Conservation (phyloP, 495 filamentous ascomycete species). For the Chlorociboria aeruginascens region DNA sequence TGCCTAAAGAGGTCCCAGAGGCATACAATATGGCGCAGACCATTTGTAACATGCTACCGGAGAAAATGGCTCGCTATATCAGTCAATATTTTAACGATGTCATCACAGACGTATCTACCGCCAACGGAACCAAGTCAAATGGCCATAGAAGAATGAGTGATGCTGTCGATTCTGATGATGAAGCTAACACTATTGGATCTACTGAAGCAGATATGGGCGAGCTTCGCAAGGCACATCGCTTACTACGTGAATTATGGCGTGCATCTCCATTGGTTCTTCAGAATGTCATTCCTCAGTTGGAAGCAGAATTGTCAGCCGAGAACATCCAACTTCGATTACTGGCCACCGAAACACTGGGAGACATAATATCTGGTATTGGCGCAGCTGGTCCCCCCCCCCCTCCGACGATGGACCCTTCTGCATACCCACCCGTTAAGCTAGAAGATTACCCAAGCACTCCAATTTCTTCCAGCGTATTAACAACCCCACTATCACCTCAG, state of each 20-base stretch:
- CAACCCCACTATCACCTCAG: constrained; percentile 67
- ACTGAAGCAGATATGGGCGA: constrained; percentile 79
- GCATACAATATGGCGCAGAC: constrained; percentile 95
- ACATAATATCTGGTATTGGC: constrained; percentile 85
- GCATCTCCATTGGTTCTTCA: constrained; percentile 79
- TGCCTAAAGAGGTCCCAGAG: constrained; percentile 73
- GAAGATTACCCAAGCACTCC: constrained; percentile 39
- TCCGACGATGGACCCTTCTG: constrained; percentile 60
- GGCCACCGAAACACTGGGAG: constrained; percentile 86
- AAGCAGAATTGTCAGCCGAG: constrained; percentile 84
- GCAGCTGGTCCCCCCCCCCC: constrained; percentile 71
- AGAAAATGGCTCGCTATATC: constrained; percentile 87
- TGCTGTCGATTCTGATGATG: constrained; percentile 58
- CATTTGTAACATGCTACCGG: constrained; percentile 80
- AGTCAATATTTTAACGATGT: constrained; percentile 97
- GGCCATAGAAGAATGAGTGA: constrained; percentile 35
- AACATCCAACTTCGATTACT: constrained; percentile 74
- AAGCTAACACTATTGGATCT: constrained; percentile 43
- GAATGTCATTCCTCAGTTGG: constrained; percentile 88
- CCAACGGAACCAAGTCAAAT: constrained; percentile 33
- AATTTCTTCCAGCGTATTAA: constrained; percentile 51
- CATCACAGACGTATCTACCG: constrained; percentile 69
- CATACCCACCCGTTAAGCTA: constrained; percentile 65
- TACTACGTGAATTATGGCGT: constrained; percentile 90
- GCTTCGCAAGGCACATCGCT: constrained; percentile 73